Conservation (phyloP, 169 alveolate species). For the Babesia bovis region DNA sequence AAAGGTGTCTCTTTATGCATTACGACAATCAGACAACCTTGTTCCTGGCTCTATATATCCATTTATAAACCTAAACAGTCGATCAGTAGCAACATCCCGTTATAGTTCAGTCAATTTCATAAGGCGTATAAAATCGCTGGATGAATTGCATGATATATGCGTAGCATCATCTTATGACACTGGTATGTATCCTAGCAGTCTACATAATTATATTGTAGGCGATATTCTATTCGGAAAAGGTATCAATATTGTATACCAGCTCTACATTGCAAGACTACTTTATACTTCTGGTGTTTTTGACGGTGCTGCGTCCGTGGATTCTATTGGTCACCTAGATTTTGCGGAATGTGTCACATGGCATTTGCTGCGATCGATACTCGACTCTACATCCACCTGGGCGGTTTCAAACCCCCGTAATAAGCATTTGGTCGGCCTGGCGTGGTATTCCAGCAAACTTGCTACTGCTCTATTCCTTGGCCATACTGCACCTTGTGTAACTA, state of each 20-base stretch:
- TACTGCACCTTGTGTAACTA: not conserved
- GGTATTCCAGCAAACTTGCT: slow-evolving; percentile 28
- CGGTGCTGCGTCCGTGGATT: not conserved
- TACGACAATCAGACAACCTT: not conserved
- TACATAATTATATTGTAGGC: not conserved
- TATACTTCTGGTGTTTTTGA: slow-evolving; percentile 19
- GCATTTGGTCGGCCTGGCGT: slow-evolving; percentile 37
- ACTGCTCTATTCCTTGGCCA: not conserved
- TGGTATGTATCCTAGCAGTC: not conserved
- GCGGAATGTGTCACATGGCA: slow-evolving; percentile 28
- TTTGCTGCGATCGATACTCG: not conserved
- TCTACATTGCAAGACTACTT: slow-evolving; percentile 3
- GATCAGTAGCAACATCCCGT: not conserved
- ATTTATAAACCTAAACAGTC: not conserved
- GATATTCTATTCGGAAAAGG: not conserved
- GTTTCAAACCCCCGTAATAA: slow-evolving; percentile 18
- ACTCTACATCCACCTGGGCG: not conserved
- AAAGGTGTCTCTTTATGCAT: not conserved
- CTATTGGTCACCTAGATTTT: slow-evolving; percentile 1
- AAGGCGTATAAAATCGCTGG: slow-evolving; percentile 1
- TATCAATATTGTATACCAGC: not conserved
- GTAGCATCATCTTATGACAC: not conserved
- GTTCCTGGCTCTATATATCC: not conserved
- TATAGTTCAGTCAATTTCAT: not conserved
- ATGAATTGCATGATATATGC: not conserved